phyloP scores from a whole-genome alignment of 306 rosid species.

The Casuarina cunninghamiana region DNA sequence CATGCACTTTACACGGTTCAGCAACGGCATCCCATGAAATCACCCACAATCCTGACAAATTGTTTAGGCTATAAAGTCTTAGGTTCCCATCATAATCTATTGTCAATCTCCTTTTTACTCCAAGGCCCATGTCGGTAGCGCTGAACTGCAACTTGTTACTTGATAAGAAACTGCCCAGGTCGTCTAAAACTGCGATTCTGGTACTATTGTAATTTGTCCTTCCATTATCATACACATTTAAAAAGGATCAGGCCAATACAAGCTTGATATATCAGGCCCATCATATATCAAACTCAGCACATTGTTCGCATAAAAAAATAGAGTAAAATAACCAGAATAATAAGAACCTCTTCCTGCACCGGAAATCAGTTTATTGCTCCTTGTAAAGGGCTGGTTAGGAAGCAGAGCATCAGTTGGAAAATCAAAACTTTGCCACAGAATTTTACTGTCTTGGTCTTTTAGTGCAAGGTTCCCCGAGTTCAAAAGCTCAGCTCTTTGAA shows the following conservation, averaged over 20 bases:
- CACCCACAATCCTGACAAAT: background rate
- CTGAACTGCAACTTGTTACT: background rate
- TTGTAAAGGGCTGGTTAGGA: no score
- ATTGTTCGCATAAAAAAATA: no score
- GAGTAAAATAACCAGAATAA: no score
- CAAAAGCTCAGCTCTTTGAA: no score
- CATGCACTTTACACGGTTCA: background rate
- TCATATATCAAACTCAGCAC: no score
- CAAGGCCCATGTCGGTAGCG: background rate
- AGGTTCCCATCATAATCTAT: background rate
- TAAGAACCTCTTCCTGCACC: no score
- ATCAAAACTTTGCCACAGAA: no score
- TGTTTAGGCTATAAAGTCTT: background rate
- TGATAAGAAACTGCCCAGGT: background rate
- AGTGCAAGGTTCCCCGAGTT: no score
- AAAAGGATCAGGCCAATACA: background rate
- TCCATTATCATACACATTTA: background rate
- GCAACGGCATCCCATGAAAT: background rate
- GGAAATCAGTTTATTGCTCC: no score
- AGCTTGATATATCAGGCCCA: background rate
- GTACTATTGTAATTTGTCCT: conserved; percentile 12
- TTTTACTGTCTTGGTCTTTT: no score
- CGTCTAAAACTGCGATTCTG: background rate
- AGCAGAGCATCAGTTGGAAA: no score
- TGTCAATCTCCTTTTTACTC: background rate